Evolutionary conservation across 1,284 basidiomycete species (phyloP), one percentile per base, ranked within the genome.

Genomic region (Tremellales sp.): DNA sequence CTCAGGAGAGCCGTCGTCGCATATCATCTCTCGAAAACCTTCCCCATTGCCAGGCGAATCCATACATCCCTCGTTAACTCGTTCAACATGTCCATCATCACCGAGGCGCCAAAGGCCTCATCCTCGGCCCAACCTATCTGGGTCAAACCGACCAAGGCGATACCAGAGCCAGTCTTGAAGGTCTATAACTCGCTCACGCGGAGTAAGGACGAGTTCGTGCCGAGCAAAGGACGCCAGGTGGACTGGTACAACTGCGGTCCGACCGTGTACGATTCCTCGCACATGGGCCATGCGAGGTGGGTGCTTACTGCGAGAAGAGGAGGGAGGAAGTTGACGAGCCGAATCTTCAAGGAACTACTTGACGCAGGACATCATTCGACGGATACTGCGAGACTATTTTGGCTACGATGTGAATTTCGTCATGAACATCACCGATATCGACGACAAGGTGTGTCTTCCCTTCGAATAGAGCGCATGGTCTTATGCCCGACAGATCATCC

Each of bases 161-260:
- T 53, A 4, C 58, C 65, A 7, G 70, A 73, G 43, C 78, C 78
- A 1, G 65, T 71, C 12, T 69, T 98, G 48, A 88, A 84, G 69
- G 79, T 98, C 35, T 97, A 88, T 77, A 99, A 98, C 74, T 94
- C 93, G 37, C 76, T 98, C 58, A 97, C 94, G 28, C 82, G 85
- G 59, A 81, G 83, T 29, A 98, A 98, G 83, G 87, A 82, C 52
- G 85, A 86, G 51, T 97, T 98, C 58, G 74, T 90, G 12, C 84
- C 94, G 8, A 80, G 75, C 50, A 78, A 84, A 54, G 88, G 86
- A 0, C 81, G 82, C n/a, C 83, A 83, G 61, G 85, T 98, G 16
- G 95, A 95, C 65, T 99, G 95, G 95, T 97, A 97, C 72, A 97
- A 94, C 69, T 97, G 93, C 66, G 93, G 95, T 6, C 95, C 95